phyloP scores from a whole-genome alignment of 1,139 yeast species.

The Meyerozyma guilliermondii region DNA sequence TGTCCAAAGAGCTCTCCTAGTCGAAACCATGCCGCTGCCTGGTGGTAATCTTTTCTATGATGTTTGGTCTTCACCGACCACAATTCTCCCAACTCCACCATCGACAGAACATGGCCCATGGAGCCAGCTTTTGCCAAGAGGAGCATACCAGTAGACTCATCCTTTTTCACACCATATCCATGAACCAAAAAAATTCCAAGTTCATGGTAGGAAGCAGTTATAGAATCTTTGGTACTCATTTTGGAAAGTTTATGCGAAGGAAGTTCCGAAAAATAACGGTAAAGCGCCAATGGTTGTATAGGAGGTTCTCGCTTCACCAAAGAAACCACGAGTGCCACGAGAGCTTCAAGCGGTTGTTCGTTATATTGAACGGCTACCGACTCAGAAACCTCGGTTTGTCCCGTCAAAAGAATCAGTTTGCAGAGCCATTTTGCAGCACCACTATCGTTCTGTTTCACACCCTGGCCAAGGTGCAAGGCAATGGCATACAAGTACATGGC shows the following conservation, averaged over 20 bases:
- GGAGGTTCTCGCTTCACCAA: constrained; percentile 20
- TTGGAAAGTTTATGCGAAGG: constrained; percentile 24
- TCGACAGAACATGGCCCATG: constrained; percentile 65
- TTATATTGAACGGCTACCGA: constrained; percentile 19
- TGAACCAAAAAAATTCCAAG: constrained; percentile 56
- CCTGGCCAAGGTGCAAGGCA: constrained; percentile 68
- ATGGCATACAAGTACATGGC: constrained; percentile 73
- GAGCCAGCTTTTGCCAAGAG: constrained; percentile 64
- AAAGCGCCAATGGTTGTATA: constrained; percentile 25
- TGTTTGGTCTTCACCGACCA: constrained; percentile 56
- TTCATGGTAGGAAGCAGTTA: constrained; percentile 41
- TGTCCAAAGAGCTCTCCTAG: constrained; percentile 63
- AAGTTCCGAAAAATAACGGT: constrained; percentile 21
- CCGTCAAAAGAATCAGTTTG: constrained; percentile 24
- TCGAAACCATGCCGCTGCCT: constrained; percentile 72
- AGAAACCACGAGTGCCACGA: constrained; percentile 23
- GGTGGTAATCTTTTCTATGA: constrained; percentile 52
- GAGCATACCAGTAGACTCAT: constrained; percentile 55
- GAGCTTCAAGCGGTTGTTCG: constrained; percentile 26
- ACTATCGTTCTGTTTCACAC: constrained; percentile 54
- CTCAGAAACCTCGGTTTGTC: constrained; percentile 6
- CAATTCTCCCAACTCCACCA: constrained; percentile 66
- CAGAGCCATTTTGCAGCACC: constrained; percentile 62
- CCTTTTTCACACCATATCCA: constrained; percentile 57
- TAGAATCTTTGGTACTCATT: constrained; percentile 24